Evolutionary conservation across 1,284 basidiomycete species (phyloP).

Genomic region (Leccinum laetum): DNA sequence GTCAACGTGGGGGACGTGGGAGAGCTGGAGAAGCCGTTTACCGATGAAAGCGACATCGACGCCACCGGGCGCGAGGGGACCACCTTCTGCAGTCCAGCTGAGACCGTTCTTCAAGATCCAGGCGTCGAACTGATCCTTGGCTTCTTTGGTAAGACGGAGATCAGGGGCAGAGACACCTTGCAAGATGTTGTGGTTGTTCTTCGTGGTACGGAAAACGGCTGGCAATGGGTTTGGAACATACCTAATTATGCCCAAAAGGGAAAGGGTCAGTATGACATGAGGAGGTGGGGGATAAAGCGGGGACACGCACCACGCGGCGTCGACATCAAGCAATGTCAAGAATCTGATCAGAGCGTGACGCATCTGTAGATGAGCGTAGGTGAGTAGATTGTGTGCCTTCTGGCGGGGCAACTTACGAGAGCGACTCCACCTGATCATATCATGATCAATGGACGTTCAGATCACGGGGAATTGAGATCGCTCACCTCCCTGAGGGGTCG

Average conservation of each 20-base stretch:
- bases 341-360: constrained; percentile 87
- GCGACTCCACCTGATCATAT: constrained; percentile 74
- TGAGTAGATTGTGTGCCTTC: constrained; percentile 12
- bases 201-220: constrained; percentile 85
- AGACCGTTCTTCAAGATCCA: constrained; percentile 86
- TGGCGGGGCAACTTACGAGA: constrained; percentile 51
- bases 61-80: constrained; percentile 73
- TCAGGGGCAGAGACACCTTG: constrained; percentile 81
- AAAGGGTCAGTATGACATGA: constrained; percentile 4
- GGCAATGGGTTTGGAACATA: constrained; percentile 87
- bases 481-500: constrained; percentile 85
- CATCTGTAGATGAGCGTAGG: constrained; percentile 54
- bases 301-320: constrained; percentile 69
- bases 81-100: constrained; percentile 80
- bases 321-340: constrained; percentile 74
- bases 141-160: constrained; percentile 71
- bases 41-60: constrained; percentile 88
- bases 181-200: constrained; percentile 90
- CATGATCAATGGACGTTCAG: neutral
- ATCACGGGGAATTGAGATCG: constrained; percentile 4
- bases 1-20: constrained; percentile 10
- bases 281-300: constrained; percentile 8
- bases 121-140: constrained; percentile 79
- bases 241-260: constrained; percentile 56
- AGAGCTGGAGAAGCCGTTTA: constrained; percentile 26